phyloP scores from a whole-genome alignment of 2,329 filamentous ascomycete species.

The Arthroderma sp. region DNA sequence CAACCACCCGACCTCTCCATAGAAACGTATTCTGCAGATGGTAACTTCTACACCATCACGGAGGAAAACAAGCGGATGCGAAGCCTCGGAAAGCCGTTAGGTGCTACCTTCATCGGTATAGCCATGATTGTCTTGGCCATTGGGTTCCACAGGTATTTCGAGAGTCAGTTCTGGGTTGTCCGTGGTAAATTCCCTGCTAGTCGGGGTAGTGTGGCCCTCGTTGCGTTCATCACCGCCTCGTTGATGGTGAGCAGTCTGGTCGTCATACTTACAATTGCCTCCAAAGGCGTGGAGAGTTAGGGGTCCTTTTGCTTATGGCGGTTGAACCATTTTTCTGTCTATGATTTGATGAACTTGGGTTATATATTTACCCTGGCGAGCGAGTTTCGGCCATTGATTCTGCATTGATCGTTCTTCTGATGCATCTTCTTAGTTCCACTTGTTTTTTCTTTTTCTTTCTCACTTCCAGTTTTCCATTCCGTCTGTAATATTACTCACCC shows the following conservation, averaged over 20 bases:
- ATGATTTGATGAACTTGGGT: too few species aligned
- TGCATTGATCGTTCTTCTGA: too few species aligned
- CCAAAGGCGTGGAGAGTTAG: slow-evolving; percentile 15
- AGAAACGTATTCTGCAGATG: slow-evolving; percentile 13
- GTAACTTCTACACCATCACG: slow-evolving; percentile 10
- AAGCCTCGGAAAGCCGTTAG: slow-evolving; percentile 47
- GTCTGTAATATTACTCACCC: too few species aligned
- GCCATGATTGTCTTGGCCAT: slow-evolving; percentile 47
- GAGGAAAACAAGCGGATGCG: slow-evolving; percentile 24
- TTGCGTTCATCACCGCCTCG: slow-evolving; percentile 40
- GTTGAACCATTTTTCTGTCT: too few species aligned
- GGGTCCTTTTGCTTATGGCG: background rate
- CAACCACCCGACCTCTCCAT: slow-evolving; percentile 12
- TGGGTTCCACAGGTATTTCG: slow-evolving; percentile 54
- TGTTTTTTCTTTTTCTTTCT: too few species aligned
- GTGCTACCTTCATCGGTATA: slow-evolving; percentile 51
- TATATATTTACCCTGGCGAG: too few species aligned
- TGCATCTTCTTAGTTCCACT: too few species aligned
- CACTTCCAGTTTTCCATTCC: too few species aligned
- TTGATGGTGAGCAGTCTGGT: slow-evolving; percentile 47
- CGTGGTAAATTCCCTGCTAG: slow-evolving; percentile 53
- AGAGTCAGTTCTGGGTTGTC: slow-evolving; percentile 54
- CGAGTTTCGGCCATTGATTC: too few species aligned
- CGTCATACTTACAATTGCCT: slow-evolving; percentile 45
- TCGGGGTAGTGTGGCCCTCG: slow-evolving; percentile 47